Evolutionary conservation across 306 rosid genomes (phyloP).

Genomic region (Prunus mira): DNA sequence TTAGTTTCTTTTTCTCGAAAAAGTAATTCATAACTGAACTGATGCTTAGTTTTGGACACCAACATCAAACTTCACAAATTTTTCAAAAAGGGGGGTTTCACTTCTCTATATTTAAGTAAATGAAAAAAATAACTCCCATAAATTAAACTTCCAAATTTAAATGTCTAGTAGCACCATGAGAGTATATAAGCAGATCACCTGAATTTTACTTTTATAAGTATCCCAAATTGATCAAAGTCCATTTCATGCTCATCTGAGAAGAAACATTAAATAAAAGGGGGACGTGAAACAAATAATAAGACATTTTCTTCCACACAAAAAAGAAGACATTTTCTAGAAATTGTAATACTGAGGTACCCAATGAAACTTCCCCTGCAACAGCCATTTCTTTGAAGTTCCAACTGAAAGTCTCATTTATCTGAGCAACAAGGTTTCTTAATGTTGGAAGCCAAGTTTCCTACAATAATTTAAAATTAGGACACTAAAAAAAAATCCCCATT

Average conservation of each 20-base stretch:
- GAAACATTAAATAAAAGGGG: conserved; percentile 23
- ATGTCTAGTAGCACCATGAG: background rate
- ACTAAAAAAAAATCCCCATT: background rate
- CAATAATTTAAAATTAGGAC: conserved; percentile 14
- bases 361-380: conserved; percentile 94
- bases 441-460: conserved; percentile 91
- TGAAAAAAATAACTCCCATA: background rate
- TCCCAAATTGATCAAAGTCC: conserved; percentile 84
- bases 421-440: conserved; percentile 76
- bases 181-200: conserved; percentile 46
- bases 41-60: background rate
- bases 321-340: conserved; percentile 7
- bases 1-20: background rate
- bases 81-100: background rate
- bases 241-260: conserved; percentile 81
- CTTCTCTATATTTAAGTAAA: background rate
- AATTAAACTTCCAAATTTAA: background rate
- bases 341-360: conserved; percentile 46
- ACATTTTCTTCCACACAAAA: background rate
- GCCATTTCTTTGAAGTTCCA: conserved; percentile 95
- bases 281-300: background rate
- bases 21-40: background rate
- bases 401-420: conserved; percentile 84
- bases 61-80: too few species aligned
- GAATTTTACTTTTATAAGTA: conserved; percentile 92